These are phyloP conservation scores for Wickerhamomyces ciferrii DNA, from an alignment of 805 yeast species.

Conservation along the genomic window DNA sequence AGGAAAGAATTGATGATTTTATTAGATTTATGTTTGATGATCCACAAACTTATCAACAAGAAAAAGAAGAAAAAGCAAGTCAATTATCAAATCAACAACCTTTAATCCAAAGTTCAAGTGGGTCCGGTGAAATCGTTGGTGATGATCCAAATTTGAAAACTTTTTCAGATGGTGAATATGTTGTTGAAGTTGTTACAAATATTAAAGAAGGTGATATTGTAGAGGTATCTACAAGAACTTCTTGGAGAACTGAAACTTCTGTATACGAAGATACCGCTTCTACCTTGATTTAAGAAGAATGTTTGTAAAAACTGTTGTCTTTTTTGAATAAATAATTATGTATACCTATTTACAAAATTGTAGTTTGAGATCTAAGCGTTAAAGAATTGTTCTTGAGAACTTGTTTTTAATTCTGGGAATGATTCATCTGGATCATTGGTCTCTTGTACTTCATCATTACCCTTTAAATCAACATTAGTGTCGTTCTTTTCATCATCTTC, in stretches of 20 bases:
- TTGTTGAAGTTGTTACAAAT: constrained; percentile 5
- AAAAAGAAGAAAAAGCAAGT: too few relatives aligned
- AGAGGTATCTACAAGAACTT: neutral
- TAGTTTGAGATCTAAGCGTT: constrained; percentile 11
- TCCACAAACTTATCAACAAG: neutral
- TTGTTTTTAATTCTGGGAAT: neutral
- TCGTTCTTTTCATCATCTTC: neutral
- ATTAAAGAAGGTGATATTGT: constrained; percentile 20
- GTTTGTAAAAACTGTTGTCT: neutral
- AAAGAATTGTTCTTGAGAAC: constrained; percentile 21
- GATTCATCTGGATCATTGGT: neutral
- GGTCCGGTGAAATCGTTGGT: neutral
- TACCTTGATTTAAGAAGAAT: neutral
- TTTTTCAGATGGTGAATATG: neutral
- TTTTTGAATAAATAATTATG: too few relatives aligned
- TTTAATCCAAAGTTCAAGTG: neutral
- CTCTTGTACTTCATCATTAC: neutral
- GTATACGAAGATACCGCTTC: neutral
- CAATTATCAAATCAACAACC: too few relatives aligned
- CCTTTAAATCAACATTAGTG: neutral
- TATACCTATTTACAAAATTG: neutral
- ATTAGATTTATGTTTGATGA: constrained; percentile 12
- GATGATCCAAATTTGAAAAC: neutral
- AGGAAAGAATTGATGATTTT: constrained; percentile 6
- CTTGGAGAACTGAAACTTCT: neutral